Conservation (phyloP, 768 basidiomycete genomes). For the Podaxis rugospora region DNA sequence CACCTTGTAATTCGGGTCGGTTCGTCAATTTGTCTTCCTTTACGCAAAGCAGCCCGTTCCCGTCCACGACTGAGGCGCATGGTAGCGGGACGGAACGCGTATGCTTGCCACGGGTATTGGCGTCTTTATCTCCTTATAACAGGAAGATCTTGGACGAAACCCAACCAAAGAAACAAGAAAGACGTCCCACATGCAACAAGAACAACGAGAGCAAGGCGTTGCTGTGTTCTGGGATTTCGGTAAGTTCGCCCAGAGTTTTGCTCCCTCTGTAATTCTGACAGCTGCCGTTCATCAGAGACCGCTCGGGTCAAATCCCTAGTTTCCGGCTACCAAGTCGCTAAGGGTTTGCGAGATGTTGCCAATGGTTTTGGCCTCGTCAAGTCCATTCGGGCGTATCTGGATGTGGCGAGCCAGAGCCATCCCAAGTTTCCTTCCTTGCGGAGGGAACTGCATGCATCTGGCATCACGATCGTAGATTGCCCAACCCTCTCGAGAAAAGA, state of each 20-base stretch:
- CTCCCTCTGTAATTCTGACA: background rate
- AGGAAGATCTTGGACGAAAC: background rate
- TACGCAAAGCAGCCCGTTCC: background rate
- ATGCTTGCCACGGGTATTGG: background rate
- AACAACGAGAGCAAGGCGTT: slow-evolving; percentile 16
- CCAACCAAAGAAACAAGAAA: background rate
- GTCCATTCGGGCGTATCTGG: slow-evolving; percentile 51
- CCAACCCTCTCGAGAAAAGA: slow-evolving; percentile 32
- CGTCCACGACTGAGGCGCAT: background rate
- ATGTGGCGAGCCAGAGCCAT: slow-evolving; percentile 27
- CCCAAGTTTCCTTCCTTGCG: slow-evolving; percentile 19
- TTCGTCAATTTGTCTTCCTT: background rate
- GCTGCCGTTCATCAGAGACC: slow-evolving; percentile 27
- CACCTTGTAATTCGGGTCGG: background rate
- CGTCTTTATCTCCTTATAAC: background rate
- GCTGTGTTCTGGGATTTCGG: slow-evolving; percentile 43
- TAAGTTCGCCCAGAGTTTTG: slow-evolving; percentile 15
- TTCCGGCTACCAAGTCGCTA: slow-evolving; percentile 37
- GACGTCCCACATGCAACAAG: background rate
- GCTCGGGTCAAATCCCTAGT: slow-evolving; percentile 27
- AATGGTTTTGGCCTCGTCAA: slow-evolving; percentile 42
- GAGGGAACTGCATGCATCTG: slow-evolving; percentile 44
- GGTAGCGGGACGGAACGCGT: background rate
- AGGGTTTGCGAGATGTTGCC: slow-evolving; percentile 40
- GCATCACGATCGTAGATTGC: slow-evolving; percentile 38